Conservation (phyloP, 2,329 filamentous ascomycete species). For the Paracoccidioides lutzii region DNA sequence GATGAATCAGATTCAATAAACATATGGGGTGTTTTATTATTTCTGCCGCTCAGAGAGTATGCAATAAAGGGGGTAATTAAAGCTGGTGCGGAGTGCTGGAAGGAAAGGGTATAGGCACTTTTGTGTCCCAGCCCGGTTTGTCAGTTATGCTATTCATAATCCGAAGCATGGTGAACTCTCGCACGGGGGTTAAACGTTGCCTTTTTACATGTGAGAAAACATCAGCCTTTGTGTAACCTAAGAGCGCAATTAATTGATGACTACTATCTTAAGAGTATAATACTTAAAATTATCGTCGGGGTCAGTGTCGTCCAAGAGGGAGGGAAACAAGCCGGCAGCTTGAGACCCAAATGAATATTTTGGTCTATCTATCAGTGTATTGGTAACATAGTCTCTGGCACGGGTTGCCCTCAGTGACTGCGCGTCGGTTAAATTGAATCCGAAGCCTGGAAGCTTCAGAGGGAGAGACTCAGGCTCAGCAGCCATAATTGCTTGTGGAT, state of each 20-base stretch:
- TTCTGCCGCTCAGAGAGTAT: neutral
- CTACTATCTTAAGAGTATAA: too few relatives aligned
- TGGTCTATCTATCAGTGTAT: neutral
- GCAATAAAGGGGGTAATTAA: too few relatives aligned
- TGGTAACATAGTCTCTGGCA: neutral
- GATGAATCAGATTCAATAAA: neutral
- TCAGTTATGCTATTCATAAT: constrained; percentile 33
- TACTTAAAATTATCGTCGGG: too few relatives aligned
- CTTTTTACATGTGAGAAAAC: neutral
- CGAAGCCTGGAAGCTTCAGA: neutral
- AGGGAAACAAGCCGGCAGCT: neutral
- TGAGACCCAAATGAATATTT: too few relatives aligned
- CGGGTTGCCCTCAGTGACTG: neutral
- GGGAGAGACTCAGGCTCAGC: neutral
- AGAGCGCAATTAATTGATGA: too few relatives aligned
- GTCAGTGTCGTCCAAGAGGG: neutral
- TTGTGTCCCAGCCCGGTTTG: constrained; percentile 30
- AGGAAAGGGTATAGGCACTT: constrained; percentile 16
- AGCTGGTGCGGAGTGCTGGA: too few relatives aligned
- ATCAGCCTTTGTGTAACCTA: neutral
- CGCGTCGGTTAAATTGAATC: neutral
- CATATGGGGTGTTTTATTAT: neutral
- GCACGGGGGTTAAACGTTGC: constrained; percentile 16
- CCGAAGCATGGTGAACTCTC: constrained; percentile 30
- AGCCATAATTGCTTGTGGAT: neutral